These are phyloP conservation scores for Trichomonascaceae sp. DNA, from an alignment of 1,139 yeast species.

Conservation along the genomic window DNA sequence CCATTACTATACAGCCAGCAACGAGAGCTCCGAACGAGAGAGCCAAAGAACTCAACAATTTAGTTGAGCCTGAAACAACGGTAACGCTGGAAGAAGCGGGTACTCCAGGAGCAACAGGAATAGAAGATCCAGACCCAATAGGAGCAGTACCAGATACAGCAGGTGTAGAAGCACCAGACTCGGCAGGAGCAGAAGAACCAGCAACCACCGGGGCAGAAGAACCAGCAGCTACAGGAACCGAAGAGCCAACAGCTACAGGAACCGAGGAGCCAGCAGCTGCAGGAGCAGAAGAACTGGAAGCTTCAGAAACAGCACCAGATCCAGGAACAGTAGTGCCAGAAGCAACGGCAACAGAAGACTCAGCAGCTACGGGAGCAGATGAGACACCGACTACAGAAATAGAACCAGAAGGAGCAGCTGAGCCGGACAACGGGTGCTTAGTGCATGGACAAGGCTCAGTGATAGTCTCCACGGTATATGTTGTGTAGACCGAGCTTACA, in stretches of 20 bases:
- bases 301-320: conserved; percentile 16
- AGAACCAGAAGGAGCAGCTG: conserved; percentile 17
- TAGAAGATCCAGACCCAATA: background rate
- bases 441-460: conserved; percentile 13
- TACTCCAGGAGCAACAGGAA: background rate
- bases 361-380: no score
- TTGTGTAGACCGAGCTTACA: background rate
- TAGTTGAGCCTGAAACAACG: background rate
- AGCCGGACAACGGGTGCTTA: conserved; percentile 17
- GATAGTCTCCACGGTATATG: conserved; percentile 8
- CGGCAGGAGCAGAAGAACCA: background rate
- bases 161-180: conserved; percentile 5
- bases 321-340: conserved; percentile 5
- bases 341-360: conserved; percentile 7
- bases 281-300: conserved; percentile 14
- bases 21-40: background rate
- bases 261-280: background rate
- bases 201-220: background rate
- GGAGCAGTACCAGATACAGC: background rate
- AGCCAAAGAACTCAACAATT: background rate
- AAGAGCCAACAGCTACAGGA: background rate
- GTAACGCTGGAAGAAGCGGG: background rate
- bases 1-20: background rate
- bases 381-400: conserved; percentile 12
- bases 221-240: background rate